Percentiles rank a stretch among this genome's conserved stretches.
Conservation (phyloP, 176 grass and related monocot genomes). For the Zea luxurians region DNA sequence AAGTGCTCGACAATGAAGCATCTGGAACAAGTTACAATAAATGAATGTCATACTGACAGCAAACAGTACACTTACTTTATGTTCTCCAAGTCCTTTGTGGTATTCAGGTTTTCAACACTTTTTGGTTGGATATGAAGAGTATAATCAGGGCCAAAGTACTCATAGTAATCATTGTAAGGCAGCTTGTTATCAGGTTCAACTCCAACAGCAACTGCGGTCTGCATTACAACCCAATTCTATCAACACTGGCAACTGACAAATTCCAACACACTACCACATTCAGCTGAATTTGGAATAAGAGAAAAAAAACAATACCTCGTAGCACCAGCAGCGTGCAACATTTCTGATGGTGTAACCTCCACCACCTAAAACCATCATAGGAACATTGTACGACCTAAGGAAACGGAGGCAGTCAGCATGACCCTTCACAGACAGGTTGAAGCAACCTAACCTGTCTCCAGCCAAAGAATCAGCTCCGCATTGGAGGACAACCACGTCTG, state of each 20-base stretch:
- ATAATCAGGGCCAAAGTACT: conserved; percentile 89
- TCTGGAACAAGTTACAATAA: conserved; percentile 5
- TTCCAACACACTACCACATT: conserved; percentile 27
- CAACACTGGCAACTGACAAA: conserved; percentile 8
- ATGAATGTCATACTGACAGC: conserved; percentile 13
- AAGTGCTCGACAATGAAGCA: conserved; percentile 13
- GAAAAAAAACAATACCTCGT: conserved; percentile 63
- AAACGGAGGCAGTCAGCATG: conserved; percentile 89
- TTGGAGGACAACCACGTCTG: conserved; percentile 85
- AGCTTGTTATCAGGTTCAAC: conserved; percentile 87
- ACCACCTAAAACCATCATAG: conserved; percentile 88
- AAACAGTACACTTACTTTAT: conserved; percentile 63
- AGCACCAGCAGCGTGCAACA: conserved; percentile 94
- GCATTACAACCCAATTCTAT: conserved; percentile 30
- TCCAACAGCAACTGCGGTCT: conserved; percentile 96
- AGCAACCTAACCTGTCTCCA: conserved; percentile 89
- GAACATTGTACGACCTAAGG: conserved; percentile 84
- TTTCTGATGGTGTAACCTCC: conserved; percentile 93
- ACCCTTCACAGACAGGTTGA: conserved; percentile 87
- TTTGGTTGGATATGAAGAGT: conserved; percentile 76
- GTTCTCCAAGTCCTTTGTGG: conserved; percentile 68
- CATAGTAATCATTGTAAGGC: conserved; percentile 90
- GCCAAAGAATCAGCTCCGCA: conserved; percentile 89
- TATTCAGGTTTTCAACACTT: conserved; percentile 70
- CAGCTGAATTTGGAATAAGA: conserved; percentile 3